Percentiles rank a stretch among this genome's conserved stretches.
Conservation (phyloP, 805 yeast genomes). For the Ogataea methanolica region DNA sequence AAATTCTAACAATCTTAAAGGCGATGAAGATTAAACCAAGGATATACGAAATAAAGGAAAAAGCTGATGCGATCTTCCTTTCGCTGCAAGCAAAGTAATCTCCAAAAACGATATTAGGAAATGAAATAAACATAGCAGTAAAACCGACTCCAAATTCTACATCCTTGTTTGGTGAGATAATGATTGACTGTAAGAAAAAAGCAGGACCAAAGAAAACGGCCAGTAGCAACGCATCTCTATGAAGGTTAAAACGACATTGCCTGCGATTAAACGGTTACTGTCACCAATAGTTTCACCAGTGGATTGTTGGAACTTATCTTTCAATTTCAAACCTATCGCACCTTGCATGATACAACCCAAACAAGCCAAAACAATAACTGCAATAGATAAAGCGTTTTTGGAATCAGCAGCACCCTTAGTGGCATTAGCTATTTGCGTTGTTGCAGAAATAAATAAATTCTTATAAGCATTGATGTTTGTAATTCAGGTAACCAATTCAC, state of each 20-base stretch:
- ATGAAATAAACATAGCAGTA: slow-evolving; percentile 17
- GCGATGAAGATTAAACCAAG: slow-evolving; percentile 36
- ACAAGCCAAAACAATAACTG: slow-evolving; percentile 34
- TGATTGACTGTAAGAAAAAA: slow-evolving; percentile 40
- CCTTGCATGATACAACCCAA: slow-evolving; percentile 31
- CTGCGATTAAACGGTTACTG: slow-evolving; percentile 28
- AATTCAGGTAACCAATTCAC: slow-evolving; percentile 30
- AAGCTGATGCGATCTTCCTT: slow-evolving; percentile 16
- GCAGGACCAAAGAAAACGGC: slow-evolving; percentile 39
- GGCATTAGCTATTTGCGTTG: slow-evolving; percentile 2
- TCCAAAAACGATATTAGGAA: slow-evolving; percentile 30
- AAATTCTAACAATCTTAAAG: slow-evolving; percentile 36
- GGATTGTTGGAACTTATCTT: slow-evolving; percentile 12
- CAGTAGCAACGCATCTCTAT: slow-evolving; percentile 29
- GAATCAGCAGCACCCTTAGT: slow-evolving; percentile 24
- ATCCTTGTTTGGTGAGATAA: slow-evolving; percentile 34
- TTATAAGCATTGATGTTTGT: slow-evolving; percentile 9
- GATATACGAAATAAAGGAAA: slow-evolving; percentile 24
- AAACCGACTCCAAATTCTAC: slow-evolving; percentile 39
- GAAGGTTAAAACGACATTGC: slow-evolving; percentile 34
- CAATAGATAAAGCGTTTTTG: slow-evolving; percentile 34
- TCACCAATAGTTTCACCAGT: slow-evolving; percentile 32
- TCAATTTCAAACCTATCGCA: slow-evolving; percentile 18
- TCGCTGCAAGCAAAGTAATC: slow-evolving; percentile 35
- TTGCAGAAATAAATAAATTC: slow-evolving; percentile 6